phyloP scores from a whole-genome alignment of 2,329 filamentous ascomycete genomes.

The Fusarium sororula region DNA sequence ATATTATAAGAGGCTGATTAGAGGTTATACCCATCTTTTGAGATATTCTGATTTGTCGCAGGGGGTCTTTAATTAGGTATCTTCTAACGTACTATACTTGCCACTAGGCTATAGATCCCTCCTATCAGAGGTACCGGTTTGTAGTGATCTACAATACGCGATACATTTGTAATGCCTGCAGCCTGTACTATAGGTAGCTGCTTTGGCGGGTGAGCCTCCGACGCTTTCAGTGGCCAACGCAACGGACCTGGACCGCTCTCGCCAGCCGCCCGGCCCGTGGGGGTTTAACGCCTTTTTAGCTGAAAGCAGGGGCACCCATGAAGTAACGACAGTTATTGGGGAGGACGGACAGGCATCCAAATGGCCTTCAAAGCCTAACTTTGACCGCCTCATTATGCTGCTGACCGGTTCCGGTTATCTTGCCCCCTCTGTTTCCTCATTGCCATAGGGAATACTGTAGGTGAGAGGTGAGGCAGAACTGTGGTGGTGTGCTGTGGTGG shows the following conservation, averaged over 20 bases:
- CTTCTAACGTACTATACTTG: no score
- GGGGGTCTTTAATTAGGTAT: no score
- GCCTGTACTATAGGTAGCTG: no score
- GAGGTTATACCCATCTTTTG: no score
- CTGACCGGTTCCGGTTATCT: slow-evolving; percentile 25
- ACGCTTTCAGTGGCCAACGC: slow-evolving; percentile 20
- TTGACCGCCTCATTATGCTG: slow-evolving; percentile 25
- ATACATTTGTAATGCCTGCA: no score
- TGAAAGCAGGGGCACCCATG: slow-evolving; percentile 27
- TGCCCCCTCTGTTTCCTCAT: slow-evolving; percentile 18
- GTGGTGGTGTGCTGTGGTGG: background rate
- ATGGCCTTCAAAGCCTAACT: background rate
- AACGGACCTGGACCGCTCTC: background rate
- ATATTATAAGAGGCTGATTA: no score
- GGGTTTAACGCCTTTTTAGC: background rate
- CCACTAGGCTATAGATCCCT: no score
- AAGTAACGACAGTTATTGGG: background rate
- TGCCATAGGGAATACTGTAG: background rate
- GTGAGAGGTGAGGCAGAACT: background rate
- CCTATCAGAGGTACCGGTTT: no score
- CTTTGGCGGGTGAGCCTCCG: background rate
- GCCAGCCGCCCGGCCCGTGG: background rate
- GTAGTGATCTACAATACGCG: no score
- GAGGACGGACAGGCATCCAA: slow-evolving; percentile 2
- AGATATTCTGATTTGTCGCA: no score